These are phyloP conservation scores for Metschnikowia noctiluminum DNA, from an alignment of 805 yeast genomes.

Conservation along the genomic window DNA sequence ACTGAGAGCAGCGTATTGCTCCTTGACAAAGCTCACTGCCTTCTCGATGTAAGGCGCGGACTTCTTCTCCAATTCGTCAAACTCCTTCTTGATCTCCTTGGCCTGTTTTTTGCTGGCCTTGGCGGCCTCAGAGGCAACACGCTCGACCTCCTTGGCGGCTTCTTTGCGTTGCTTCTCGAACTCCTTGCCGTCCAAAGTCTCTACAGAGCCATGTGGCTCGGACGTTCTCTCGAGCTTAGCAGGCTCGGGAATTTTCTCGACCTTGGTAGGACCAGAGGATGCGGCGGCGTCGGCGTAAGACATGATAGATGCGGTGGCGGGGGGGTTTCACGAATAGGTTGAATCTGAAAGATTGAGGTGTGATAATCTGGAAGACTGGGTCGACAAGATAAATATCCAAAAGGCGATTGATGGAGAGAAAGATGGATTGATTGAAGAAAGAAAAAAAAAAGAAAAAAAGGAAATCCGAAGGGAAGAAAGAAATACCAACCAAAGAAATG, in stretches of 20 bases:
- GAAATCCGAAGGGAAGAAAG: not conserved
- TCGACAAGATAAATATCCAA: too few species aligned
- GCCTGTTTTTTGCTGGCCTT: constrained; percentile 21
- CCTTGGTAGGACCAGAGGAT: constrained; percentile 32
- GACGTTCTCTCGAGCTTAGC: constrained; percentile 21
- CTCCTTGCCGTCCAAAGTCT: constrained; percentile 21
- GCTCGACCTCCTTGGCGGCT: constrained; percentile 21
- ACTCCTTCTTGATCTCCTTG: constrained; percentile 20
- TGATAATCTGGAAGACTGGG: too few species aligned
- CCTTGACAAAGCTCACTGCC: constrained; percentile 19
- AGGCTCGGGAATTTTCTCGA: constrained; percentile 30
- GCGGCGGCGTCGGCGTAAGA: constrained; percentile 43
- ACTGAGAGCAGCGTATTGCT: constrained; percentile 18
- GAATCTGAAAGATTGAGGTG: too few species aligned
- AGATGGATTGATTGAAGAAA: too few species aligned
- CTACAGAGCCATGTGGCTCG: constrained; percentile 25
- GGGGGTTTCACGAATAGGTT: not conserved
- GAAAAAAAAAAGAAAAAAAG: too few species aligned
- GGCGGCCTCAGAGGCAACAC: constrained; percentile 19
- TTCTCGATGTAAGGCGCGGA: constrained; percentile 23
- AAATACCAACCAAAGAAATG: not conserved
- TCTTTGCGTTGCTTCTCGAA: constrained; percentile 25
- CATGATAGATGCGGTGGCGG: constrained; percentile 7
- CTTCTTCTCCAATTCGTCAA: constrained; percentile 21
- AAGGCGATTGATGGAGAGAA: too few species aligned